These are phyloP conservation scores for Saccharomycopsis schoenii DNA, from an alignment of 805 yeast genomes.

Conservation along the genomic window DNA sequence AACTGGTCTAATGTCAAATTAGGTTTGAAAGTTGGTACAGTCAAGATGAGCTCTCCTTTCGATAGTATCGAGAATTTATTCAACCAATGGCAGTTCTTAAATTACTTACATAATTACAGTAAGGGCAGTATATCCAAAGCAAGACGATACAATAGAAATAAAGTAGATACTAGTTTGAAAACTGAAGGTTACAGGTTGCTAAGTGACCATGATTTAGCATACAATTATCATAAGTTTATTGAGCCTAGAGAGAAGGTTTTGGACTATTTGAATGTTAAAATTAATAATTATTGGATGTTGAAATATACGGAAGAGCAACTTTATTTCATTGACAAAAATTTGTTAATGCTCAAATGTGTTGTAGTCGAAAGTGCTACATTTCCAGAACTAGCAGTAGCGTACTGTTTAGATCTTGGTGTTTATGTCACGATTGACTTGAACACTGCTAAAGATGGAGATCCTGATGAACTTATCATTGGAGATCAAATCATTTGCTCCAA, in stretches of 20 bases:
- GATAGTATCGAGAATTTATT: constrained; percentile 24
- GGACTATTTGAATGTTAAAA: constrained; percentile 1
- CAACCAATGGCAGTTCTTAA: constrained; percentile 32
- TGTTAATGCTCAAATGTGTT: constrained; percentile 12
- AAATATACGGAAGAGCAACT: constrained; percentile 10
- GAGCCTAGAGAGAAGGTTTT: constrained; percentile 1
- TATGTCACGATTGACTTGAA: constrained; percentile 5
- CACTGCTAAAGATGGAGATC: background rate
- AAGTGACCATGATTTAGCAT: background rate
- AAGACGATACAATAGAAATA: constrained; percentile 7
- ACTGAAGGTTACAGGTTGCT: background rate
- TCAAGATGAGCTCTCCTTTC: constrained; percentile 23
- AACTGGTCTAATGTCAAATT: constrained; percentile 7
- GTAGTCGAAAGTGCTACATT: constrained; percentile 6
- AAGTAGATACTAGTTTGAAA: background rate
- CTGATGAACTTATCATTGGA: constrained; percentile 11
- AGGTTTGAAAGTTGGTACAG: constrained; percentile 28
- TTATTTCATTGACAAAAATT: background rate
- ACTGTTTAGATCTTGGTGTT: constrained; percentile 15
- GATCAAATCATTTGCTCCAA: constrained; percentile 14
- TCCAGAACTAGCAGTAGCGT: constrained; percentile 10
- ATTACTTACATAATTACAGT: constrained; percentile 4
- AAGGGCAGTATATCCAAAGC: background rate
- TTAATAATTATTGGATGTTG: constrained; percentile 7
- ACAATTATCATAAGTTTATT: constrained; percentile 9